Evolutionary conservation across 192 early-diverging fungal species (phyloP).

Genomic region (Backusella parvicylindrica): DNA sequence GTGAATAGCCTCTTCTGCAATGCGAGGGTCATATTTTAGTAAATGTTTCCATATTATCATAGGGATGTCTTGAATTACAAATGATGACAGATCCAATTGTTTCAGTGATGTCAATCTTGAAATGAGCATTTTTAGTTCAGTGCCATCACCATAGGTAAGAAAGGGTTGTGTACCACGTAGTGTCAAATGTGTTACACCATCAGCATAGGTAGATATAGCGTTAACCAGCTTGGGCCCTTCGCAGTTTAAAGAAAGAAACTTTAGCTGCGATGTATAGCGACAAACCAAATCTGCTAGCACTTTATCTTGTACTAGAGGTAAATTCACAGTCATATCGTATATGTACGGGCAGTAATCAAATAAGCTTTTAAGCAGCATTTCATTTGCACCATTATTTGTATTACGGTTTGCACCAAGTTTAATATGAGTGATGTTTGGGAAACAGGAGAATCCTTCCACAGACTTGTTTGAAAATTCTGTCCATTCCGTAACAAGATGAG

Average conservation of each 20-base stretch:
- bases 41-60: background rate
- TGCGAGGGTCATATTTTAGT: background rate
- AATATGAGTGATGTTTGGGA: background rate
- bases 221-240: background rate
- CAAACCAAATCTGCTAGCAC: background rate
- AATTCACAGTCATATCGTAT: background rate
- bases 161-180: background rate
- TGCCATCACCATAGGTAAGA: background rate
- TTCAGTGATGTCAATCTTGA: background rate
- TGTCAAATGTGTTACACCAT: background rate
- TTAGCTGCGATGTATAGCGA: background rate
- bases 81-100: background rate
- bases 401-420: background rate
- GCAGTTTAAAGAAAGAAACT: background rate
- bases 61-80: background rate
- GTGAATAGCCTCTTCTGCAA: background rate
- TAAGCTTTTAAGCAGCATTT: background rate
- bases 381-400: background rate
- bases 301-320: background rate
- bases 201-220: background rate
- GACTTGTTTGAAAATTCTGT: background rate
- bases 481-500: background rate
- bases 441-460: background rate
- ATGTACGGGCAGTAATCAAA: background rate
- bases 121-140: background rate